Conservation (phyloP, 129 eudicot genomes). For the Tagetes patula region DNA sequence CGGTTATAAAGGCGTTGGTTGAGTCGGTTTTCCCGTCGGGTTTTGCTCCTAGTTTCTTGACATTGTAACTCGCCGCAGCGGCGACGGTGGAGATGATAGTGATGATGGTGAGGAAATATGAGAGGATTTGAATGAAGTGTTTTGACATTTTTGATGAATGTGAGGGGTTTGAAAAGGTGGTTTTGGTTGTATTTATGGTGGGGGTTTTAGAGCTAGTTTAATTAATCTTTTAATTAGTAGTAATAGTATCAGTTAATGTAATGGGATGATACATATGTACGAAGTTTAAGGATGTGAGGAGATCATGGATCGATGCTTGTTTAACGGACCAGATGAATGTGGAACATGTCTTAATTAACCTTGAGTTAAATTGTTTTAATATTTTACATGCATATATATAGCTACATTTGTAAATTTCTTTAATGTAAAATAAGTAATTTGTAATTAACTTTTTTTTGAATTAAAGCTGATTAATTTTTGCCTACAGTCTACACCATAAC, state of each 20-base stretch:
- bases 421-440: too few species aligned
- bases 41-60: slow-evolving; percentile 51
- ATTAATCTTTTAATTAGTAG: not conserved
- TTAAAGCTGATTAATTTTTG: too few species aligned
- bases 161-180: slow-evolving; percentile 27
- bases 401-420: too few species aligned
- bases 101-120: not conserved
- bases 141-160: slow-evolving; percentile 28
- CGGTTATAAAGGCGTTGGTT: slow-evolving; percentile 41
- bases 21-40: slow-evolving; percentile 66
- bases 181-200: slow-evolving; percentile 33
- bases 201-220: slow-evolving; percentile 24
- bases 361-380: too few species aligned
- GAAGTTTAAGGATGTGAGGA: slow-evolving; percentile 16
- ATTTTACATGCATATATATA: too few species aligned
- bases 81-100: slow-evolving; percentile 6
- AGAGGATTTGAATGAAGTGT: slow-evolving; percentile 6
- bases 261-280: not conserved
- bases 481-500: too few species aligned
- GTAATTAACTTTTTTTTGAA: too few species aligned
- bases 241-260: not conserved
- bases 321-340: slow-evolving; percentile 26
- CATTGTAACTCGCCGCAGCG: slow-evolving; percentile 21
- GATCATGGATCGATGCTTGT: slow-evolving; percentile 35
- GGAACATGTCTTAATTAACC: slow-evolving; percentile 1